Percentiles rank a stretch among this genome's conserved stretches.
These are phyloP conservation scores for Neonectria hederae DNA, from an alignment of 2,329 filamentous ascomycete genomes.

Conservation along the genomic window DNA sequence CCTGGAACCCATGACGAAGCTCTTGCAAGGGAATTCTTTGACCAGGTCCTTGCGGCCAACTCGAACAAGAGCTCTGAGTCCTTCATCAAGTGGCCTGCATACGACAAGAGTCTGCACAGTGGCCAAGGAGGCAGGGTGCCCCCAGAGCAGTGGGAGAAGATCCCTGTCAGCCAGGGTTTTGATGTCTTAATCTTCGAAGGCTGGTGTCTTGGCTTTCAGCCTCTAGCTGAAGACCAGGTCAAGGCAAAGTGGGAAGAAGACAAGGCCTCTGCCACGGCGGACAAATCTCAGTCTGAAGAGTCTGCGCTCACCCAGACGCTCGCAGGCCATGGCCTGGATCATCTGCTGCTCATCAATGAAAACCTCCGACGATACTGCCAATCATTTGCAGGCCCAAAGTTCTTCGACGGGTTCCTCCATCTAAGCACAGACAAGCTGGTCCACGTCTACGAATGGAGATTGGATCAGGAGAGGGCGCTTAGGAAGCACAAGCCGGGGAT, in stretches of 20 bases:
- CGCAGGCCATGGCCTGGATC: slow-evolving; percentile 27
- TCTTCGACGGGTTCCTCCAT: slow-evolving; percentile 37
- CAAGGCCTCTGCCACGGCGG: neutral
- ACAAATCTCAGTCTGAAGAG: slow-evolving; percentile 11
- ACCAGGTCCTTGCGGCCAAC: slow-evolving; percentile 8
- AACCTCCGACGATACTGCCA: slow-evolving; percentile 36
- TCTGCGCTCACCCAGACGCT: slow-evolving; percentile 25
- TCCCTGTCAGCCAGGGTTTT: slow-evolving; percentile 16
- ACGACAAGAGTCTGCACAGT: slow-evolving; percentile 36
- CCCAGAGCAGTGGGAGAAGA: slow-evolving; percentile 28
- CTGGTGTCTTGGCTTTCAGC: slow-evolving; percentile 38
- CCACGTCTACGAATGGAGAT: slow-evolving; percentile 38
- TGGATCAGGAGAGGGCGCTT: slow-evolving; percentile 33
- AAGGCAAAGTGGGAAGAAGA: slow-evolving; percentile 32
- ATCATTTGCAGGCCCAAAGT: slow-evolving; percentile 28
- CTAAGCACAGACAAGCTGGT: slow-evolving; percentile 35
- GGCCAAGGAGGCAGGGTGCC: slow-evolving; percentile 36
- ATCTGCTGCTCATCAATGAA: slow-evolving; percentile 35
- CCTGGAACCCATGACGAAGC: slow-evolving; percentile 37
- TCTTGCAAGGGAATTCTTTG: slow-evolving; percentile 27
- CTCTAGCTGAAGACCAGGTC: slow-evolving; percentile 22
- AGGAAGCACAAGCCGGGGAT: slow-evolving; percentile 34
- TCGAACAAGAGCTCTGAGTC: neutral
- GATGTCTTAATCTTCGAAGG: slow-evolving; percentile 41
- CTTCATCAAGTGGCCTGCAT: slow-evolving; percentile 34